Conservation (phyloP, 352 stramenopile species). For the Globisporangium barbulae region DNA sequence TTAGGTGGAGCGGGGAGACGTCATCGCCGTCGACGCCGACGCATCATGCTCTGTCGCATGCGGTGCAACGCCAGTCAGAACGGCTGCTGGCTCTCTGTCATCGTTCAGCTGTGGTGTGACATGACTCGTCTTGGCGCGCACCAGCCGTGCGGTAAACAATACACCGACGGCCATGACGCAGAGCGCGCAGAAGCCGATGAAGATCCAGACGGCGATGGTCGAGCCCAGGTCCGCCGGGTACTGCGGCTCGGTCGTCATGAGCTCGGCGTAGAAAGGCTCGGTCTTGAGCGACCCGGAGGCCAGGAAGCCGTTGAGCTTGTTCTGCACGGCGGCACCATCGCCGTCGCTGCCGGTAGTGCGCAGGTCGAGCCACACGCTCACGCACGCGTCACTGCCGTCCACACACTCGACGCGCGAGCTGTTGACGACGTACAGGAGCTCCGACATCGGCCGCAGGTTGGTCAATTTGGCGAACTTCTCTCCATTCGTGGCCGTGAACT, state of each 20-base stretch:
- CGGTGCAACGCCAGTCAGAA: too few relatives aligned
- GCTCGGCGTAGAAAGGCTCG: conserved; percentile 40
- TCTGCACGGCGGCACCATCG: conserved; percentile 20
- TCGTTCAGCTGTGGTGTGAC: conserved; percentile 31
- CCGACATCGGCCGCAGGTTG: conserved; percentile 27
- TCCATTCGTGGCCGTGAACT: conserved; percentile 36
- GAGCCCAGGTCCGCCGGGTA: conserved; percentile 36
- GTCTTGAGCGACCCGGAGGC: conserved; percentile 43
- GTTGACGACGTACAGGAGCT: conserved; percentile 60
- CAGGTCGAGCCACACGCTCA: conserved; percentile 49
- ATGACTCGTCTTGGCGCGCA: conserved; percentile 41
- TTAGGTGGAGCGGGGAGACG: conserved; percentile 7
- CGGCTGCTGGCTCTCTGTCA: not conserved
- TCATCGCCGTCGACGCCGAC: not conserved
- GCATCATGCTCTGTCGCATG: not conserved
- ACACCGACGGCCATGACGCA: conserved; percentile 24
- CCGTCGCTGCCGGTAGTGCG: conserved; percentile 19
- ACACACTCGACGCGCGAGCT: conserved; percentile 30
- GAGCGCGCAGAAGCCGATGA: conserved; percentile 47
- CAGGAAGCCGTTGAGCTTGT: conserved; percentile 51
- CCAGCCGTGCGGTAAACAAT: conserved; percentile 35
- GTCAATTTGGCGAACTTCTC: conserved; percentile 31
- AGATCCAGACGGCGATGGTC: conserved; percentile 60
- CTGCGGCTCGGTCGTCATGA: conserved; percentile 36
- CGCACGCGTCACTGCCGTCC: conserved; percentile 23